Evolutionary conservation across 2,329 filamentous ascomycete genomes (phyloP), one percentile per base, ranked within the genome.

Genomic region (Cladosporium sp.): DNA sequence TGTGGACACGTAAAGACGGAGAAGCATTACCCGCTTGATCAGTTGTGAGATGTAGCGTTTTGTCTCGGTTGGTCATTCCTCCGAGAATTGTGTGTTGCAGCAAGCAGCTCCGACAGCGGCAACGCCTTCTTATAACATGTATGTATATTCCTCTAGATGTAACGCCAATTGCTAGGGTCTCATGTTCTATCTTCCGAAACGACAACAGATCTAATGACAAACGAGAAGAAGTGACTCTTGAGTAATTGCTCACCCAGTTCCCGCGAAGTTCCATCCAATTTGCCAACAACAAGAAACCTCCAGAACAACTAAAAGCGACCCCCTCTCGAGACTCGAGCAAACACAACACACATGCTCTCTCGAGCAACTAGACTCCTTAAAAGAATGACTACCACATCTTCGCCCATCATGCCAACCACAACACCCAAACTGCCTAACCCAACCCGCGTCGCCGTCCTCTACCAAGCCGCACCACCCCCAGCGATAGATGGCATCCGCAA

Each of bases 401-500:
- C n/a, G 6, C 41, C n/a, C 21, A 8, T 15, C 7, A 47, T 12
- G 41, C n/a, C 41, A 10, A 12, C 8, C n/a, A 47, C n/a, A 12
- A 8, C 41, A 47, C 3, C 41, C 11, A 21, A 12, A 4, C 6
- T 24, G 0, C 41, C n/a, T 18, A 21, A 12, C 5, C 7, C 52
- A 24, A 34, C 18, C 7, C 26, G 52, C 8, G 78, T 85, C 2
- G 83, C 82, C 4, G 76, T 84, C 0, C 71, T 85, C 1, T 81
- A 81, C 64, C 82, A 85, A 71, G 81, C 77, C 4, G 76, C 83
- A 55, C 78, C 82, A 2, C 80, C 82, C 4, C 82, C 83, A 0
- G 38, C 81, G 4, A 80, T 84, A 59, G 79, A 83, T 64, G 82
- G 82, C 1, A 78, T 81, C 3, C 75, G 74, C 18, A 86, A 85